Evolutionary conservation across 352 stramenopile genomes (phyloP).

Genomic region (Phytophthora vignae): DNA sequence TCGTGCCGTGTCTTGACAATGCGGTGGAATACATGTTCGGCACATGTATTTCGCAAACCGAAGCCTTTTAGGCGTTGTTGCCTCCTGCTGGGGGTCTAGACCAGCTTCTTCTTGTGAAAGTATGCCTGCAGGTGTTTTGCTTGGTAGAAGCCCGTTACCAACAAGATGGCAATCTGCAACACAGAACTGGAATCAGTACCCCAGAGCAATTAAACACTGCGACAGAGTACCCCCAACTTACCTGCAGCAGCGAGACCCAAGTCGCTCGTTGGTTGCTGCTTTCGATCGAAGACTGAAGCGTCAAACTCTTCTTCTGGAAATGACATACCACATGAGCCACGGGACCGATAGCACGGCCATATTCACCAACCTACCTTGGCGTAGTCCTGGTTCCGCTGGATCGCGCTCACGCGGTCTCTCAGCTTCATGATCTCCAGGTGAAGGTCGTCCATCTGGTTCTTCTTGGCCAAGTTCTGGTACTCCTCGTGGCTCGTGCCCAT

Average conservation of each 20-base stretch:
- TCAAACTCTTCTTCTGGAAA: slow-evolving; percentile 68
- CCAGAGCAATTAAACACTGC: not conserved
- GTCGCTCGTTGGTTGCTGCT: slow-evolving; percentile 81
- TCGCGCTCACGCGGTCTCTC: slow-evolving; percentile 75
- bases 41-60: too few relatives aligned
- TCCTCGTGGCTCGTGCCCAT: slow-evolving; percentile 81
- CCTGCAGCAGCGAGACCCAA: slow-evolving; percentile 86
- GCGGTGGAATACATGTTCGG: too few relatives aligned
- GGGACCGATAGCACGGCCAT: not conserved
- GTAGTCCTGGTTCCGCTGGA: slow-evolving; percentile 89
- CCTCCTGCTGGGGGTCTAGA: slow-evolving; percentile 21
- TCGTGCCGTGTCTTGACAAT: too few relatives aligned
- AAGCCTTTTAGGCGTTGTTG: too few relatives aligned
- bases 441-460: slow-evolving; percentile 84
- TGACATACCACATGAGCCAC: not conserved
- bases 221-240: slow-evolving; percentile 11
- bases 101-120: slow-evolving; percentile 89
- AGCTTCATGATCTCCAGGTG: slow-evolving; percentile 85
- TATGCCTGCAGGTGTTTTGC: slow-evolving; percentile 82
- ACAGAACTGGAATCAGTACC: not conserved
- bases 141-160: slow-evolving; percentile 80
- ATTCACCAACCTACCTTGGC: slow-evolving; percentile 54
- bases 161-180: slow-evolving; percentile 67
- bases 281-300: slow-evolving; percentile 78
- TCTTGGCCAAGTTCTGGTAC: slow-evolving; percentile 86